Evolutionary conservation across 768 basidiomycete genomes (phyloP), one percentile per base, ranked within the genome.

Genomic region (Leccinum truebloodii): DNA sequence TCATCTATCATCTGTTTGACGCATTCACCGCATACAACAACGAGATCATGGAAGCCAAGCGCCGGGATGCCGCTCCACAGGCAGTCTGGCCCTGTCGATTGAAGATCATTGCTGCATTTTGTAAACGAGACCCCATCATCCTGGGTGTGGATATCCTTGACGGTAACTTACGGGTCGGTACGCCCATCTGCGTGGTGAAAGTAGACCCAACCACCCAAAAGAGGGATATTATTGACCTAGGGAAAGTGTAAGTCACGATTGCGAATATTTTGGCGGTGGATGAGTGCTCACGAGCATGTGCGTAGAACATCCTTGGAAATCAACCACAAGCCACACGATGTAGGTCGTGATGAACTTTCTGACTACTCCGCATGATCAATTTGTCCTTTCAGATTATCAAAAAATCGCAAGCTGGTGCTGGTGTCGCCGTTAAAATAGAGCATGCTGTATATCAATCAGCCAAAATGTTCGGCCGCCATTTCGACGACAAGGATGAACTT

Each of bases 401-500:
- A 80, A 95, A 93, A 76, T 81, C 87, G 2, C 94, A 98, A 74
- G 87, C 92, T n/a, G 96, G 94, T 68, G 95, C 84, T 52, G 96
- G 97, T 70, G 95, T 98, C 14, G 96, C 97, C 0, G 92, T 98
- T 67, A 99, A 98, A 83, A 98, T 98, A 61, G 97, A 98, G 74
- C 92, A 96, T 73, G 95, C 95, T 4, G 89, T 95, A 12, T 95
- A 98, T 75, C 91, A 98, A 76, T 90, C 91, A 26, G 87, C 94
- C 30, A 96, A 95, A 77, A 89, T 94, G 87, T 98, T 91, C 71
- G 95, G 95, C 6, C 86, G 95, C 65, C 96, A 98, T 76, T 98
- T 95, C 70, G 90, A 92, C 68, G 95, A 98, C 51, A 92, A 96
- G 76, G 95, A 98, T 72, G 97, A 98, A 67, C 73, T 98, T 41